These are phyloP conservation scores for Omphalea diandra DNA, from an alignment of 441 rosid species.

Conservation along the genomic window DNA sequence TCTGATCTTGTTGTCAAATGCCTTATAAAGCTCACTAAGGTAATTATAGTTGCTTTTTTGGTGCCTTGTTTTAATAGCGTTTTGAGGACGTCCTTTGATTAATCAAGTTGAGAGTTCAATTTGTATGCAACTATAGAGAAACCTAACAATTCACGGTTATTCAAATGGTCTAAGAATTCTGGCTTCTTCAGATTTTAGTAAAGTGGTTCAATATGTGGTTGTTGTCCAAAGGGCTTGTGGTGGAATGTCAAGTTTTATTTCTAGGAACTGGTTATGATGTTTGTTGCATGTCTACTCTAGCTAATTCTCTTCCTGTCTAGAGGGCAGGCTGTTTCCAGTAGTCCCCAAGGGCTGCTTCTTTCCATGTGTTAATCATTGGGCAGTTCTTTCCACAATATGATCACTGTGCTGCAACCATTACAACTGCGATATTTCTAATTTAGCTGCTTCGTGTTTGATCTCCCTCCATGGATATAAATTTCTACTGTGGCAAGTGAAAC, in stretches of 20 bases:
- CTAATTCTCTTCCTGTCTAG: too few relatives aligned
- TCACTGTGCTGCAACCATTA: not conserved
- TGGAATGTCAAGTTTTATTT: too few relatives aligned
- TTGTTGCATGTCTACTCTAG: too few relatives aligned
- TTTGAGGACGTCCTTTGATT: too few relatives aligned
- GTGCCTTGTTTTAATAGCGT: too few relatives aligned
- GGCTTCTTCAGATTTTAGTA: not conserved
- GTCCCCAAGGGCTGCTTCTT: too few relatives aligned
- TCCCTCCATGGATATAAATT: too few relatives aligned
- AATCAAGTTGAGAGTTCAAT: not conserved
- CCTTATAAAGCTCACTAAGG: slow-evolving; percentile 98
- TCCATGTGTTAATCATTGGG: not conserved
- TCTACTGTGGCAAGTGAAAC: too few relatives aligned
- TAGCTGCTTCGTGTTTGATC: not conserved
- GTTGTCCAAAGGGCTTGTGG: not conserved
- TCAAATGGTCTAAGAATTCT: not conserved
- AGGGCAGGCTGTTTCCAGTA: too few relatives aligned
- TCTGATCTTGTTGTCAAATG: slow-evolving; percentile 99
- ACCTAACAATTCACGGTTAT: not conserved
- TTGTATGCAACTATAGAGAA: not conserved
- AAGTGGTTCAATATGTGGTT: not conserved
- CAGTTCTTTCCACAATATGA: not conserved
- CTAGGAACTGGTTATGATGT: too few relatives aligned
- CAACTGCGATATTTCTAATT: not conserved
- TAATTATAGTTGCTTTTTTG: slow-evolving; percentile 23